These are phyloP conservation scores for Amaranthus hypochondriacus DNA, from an alignment of 148 eudicot species.

Conservation along the genomic window DNA sequence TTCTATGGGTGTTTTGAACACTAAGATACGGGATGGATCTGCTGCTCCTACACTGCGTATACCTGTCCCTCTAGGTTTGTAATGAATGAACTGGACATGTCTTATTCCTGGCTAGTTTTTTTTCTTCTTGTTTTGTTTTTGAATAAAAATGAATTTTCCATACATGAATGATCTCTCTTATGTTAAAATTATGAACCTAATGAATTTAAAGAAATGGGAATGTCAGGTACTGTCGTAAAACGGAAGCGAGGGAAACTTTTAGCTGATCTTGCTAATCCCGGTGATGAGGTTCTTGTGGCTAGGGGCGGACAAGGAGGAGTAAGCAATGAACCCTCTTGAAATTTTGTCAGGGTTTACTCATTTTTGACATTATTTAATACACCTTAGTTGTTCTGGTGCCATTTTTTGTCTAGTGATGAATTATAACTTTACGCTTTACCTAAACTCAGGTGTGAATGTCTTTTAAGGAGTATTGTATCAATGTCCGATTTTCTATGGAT, in stretches of 20 bases:
- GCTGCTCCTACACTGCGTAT: slow-evolving; percentile 74
- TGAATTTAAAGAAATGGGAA: neutral
- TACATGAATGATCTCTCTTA: neutral
- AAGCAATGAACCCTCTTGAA: slow-evolving; percentile 24
- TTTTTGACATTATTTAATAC: neutral
- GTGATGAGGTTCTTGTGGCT: slow-evolving; percentile 90
- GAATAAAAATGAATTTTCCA: neutral
- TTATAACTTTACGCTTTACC: neutral
- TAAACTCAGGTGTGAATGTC: neutral
- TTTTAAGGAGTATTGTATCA: neutral
- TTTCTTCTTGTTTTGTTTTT: neutral
- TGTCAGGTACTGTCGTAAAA: slow-evolving; percentile 82
- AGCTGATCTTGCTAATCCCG: slow-evolving; percentile 86
- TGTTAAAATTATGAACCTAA: neutral
- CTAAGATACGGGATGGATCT: slow-evolving; percentile 56
- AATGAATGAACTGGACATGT: neutral
- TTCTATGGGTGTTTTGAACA: slow-evolving; percentile 74
- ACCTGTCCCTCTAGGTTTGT: slow-evolving; percentile 92
- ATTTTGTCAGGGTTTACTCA: neutral
- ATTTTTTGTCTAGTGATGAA: neutral
- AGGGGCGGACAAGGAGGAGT: slow-evolving; percentile 99
- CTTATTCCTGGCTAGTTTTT: neutral
- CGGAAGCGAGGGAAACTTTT: slow-evolving; percentile 80
- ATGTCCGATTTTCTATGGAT: neutral
- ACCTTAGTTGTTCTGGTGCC: neutral